Evolutionary conservation across 768 basidiomycete genomes (phyloP).

Genomic region (Leucosporidium creatinivorum): DNA sequence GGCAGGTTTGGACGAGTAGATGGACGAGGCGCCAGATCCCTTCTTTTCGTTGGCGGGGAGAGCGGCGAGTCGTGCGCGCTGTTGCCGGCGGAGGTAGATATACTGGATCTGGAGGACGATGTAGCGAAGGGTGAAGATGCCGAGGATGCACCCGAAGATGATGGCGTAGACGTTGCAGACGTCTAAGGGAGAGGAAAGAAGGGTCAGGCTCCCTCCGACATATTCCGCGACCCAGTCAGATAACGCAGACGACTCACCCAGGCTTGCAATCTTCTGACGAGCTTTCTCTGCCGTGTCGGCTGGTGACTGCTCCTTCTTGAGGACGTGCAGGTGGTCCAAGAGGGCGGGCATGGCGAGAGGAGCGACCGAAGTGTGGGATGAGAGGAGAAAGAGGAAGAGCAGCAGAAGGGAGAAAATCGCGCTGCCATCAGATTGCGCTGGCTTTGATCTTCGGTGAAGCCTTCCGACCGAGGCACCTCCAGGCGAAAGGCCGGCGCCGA

Average conservation of each 20-base stretch:
- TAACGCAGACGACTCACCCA: neutral
- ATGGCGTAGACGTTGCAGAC: conserved; percentile 16
- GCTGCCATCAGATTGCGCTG: too few species aligned
- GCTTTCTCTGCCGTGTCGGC: conserved; percentile 11
- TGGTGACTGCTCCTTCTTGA: neutral
- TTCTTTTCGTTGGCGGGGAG: neutral
- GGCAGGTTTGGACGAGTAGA: neutral
- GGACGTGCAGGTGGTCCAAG: too few species aligned
- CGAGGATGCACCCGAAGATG: conserved; percentile 9
- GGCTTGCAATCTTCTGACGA: conserved; percentile 1
- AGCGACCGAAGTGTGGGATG: too few species aligned
- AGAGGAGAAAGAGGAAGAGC: too few species aligned
- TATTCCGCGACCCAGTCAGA: too few species aligned
- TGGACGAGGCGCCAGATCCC: neutral
- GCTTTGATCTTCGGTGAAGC: too few species aligned
- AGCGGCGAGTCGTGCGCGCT: neutral
- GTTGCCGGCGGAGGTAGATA: neutral
- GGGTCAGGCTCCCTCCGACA: too few species aligned
- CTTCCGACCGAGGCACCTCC: too few species aligned
- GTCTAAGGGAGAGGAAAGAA: neutral
- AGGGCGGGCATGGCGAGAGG: too few species aligned
- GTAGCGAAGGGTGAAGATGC: conserved; percentile 22
- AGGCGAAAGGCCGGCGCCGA: too few species aligned
- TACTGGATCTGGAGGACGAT: neutral
- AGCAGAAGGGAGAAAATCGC: too few species aligned